Evolutionary conservation across 1,139 yeast genomes (phyloP), one percentile per base, ranked within the genome.

Genomic region (Komagataea norvegica): DNA sequence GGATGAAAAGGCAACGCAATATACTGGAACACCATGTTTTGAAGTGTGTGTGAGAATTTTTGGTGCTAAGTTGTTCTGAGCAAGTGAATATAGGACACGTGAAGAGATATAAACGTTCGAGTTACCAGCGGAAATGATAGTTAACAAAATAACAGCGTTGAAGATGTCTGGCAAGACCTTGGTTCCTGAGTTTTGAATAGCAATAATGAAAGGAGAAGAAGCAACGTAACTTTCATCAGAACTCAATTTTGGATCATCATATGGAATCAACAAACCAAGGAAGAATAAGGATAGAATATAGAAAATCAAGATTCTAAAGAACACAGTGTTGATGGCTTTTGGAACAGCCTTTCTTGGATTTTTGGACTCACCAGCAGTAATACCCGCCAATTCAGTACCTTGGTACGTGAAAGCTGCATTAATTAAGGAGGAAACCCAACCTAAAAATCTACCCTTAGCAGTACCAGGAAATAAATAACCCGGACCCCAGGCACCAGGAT

Each of bases 291-390:
- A 75, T 43, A 74, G 61, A 45, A 80, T 60, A 68, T 81, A 83
- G 57, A 83, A 83, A 36, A 83, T 56, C 38, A 79, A 64, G 49
- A 83, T 81, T 64, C 93, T 80, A 68, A 76, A 78, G 50, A 83
- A 79, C 18, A 87, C 85, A 58, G 79, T 74, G 56, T 70, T 79
- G 55, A 82, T 79, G 32, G 91, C 91, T 56, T 73, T 75, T 49
- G 89, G 89, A 46, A 83, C 82, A 29, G 84, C 68, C 49, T 71
- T 70, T 64, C 91, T 72, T 42, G 91, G 91, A 57, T 81, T 76
- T 42, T 74, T 70, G 40, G 87, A 78, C 63, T 83, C 91, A 55
- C 86, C 85, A 47, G 85, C 83, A 9, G 87, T 76, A 51, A 82
- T 76, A 54, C 77, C 79, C 33, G 74, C 75, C 52, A 81, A 67